These are phyloP conservation scores for Alternaria sp. DNA, from an alignment of 2,329 filamentous ascomycete species.

Conservation along the genomic window DNA sequence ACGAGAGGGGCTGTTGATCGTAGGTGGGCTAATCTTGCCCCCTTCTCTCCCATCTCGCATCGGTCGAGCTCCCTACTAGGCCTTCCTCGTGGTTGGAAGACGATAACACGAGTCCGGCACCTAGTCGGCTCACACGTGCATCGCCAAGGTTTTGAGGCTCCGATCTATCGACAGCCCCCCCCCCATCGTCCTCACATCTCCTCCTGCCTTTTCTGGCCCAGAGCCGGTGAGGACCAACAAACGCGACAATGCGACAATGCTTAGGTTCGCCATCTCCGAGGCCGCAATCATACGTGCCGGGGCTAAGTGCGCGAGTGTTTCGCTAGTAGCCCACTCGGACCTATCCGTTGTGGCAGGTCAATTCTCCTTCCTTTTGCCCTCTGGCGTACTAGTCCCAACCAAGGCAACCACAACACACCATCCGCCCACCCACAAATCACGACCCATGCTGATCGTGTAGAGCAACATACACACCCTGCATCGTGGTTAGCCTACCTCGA, in stretches of 20 bases:
- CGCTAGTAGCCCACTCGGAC: slow-evolving; percentile 8
- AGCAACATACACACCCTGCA: slow-evolving; percentile 13
- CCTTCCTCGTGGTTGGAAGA: slow-evolving; percentile 7
- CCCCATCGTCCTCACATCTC: slow-evolving; percentile 7
- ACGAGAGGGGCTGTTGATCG: no score
- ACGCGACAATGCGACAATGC: slow-evolving; percentile 6
- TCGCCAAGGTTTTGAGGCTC: slow-evolving; percentile 10
- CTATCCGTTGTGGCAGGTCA: slow-evolving; percentile 17
- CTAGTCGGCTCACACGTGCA: slow-evolving; percentile 8
- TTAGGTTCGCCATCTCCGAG: slow-evolving; percentile 5
- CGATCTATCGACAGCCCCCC: slow-evolving; percentile 13
- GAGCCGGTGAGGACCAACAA: slow-evolving; percentile 1
- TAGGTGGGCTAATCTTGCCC: no score
- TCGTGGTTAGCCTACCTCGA: slow-evolving; percentile 11
- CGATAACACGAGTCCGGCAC: slow-evolving; percentile 10
- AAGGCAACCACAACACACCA: neutral
- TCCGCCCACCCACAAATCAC: slow-evolving; percentile 10
- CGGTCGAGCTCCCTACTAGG: no score
- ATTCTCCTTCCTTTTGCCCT: slow-evolving; percentile 14
- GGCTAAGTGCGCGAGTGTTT: slow-evolving; percentile 11
- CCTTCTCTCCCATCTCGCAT: no score
- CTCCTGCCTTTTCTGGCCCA: slow-evolving; percentile 21
- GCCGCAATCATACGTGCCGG: slow-evolving; percentile 1
- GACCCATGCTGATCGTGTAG: slow-evolving; percentile 8
- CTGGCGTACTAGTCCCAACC: slow-evolving; percentile 6